These are phyloP conservation scores for Cladosporium sp. DNA, from an alignment of 2,329 filamentous ascomycete genomes.

Conservation along the genomic window DNA sequence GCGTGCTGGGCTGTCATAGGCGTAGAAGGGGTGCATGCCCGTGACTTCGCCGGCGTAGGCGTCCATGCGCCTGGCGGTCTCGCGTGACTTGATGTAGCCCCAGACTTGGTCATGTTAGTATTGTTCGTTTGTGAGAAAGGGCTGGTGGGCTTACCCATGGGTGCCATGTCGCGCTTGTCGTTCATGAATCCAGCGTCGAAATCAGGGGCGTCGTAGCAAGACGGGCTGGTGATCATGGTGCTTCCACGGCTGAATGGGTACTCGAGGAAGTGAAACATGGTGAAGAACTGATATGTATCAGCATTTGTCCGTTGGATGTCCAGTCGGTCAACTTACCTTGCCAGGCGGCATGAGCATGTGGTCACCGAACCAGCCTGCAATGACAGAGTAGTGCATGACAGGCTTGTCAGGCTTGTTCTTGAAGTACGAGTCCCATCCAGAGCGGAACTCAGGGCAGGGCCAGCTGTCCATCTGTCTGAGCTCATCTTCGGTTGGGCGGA, in stretches of 20 bases:
- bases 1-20: slow-evolving; percentile 62
- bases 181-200: slow-evolving; percentile 59
- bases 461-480: slow-evolving; percentile 51
- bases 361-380: slow-evolving; percentile 53
- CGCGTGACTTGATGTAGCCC: slow-evolving; percentile 76
- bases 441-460: slow-evolving; percentile 56
- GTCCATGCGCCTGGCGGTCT: slow-evolving; percentile 72
- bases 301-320: not conserved
- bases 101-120: slow-evolving; percentile 48
- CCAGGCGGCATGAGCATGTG: slow-evolving; percentile 61
- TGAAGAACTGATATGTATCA: slow-evolving; percentile 53
- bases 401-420: slow-evolving; percentile 41
- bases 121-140: not conserved
- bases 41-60: slow-evolving; percentile 70
- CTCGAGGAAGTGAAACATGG: slow-evolving; percentile 76
- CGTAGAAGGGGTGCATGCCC: slow-evolving; percentile 63
- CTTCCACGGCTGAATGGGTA: slow-evolving; percentile 57
- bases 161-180: slow-evolving; percentile 75
- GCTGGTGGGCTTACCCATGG: slow-evolving; percentile 44
- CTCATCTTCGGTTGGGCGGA: slow-evolving; percentile 50
- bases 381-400: slow-evolving; percentile 65
- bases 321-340: slow-evolving; percentile 37
- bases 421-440: slow-evolving; percentile 51
- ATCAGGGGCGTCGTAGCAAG: slow-evolving; percentile 30
- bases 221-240: slow-evolving; percentile 50